Base-by-base conservation (phyloP, 441 rosid genomes). In the Capsella rubella region DNA sequence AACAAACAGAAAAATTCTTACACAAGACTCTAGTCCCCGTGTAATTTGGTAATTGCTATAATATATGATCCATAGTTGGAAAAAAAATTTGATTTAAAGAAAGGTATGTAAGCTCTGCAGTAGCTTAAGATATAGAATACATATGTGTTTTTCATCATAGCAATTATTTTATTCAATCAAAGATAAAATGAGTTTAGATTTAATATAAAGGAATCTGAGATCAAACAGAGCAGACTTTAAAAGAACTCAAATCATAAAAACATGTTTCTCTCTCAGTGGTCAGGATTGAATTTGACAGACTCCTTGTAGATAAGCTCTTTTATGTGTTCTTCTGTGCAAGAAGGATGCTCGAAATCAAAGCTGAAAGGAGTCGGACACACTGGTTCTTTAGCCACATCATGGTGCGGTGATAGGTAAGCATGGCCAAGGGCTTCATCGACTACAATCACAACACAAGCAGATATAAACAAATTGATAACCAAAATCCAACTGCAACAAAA, bases 231-330 rank as follows among this genome's bases (percentile, higher is more conserved):
- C 60, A 14, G 15, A 35, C 21, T 63, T 40, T 10, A 39, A 53
- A 55, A 57, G 9, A 27, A n/a, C 9, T 18, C 53, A 49, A 39
- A 64, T 63, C 67, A 49, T 69, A 37, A 40, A 21, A 70, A 50
- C 57, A 50, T 71, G 50, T 64, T 29, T 49, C 14, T 50, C 28
- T 63, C 69, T 43, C 40, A 59, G 4, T 78, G 71, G 66, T 78
- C 78, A 42, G 97, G 99, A 78, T 95, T 90, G 89, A 90, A 91
- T 70, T 83, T 87, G 59, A 87, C 87, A 16, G 99, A 84, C 80
- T 95, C 99, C 80, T 84, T 89, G 89, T 91, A 89, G 82, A 95
- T 90, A 58, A 91, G 96, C 82, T 93, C 98, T 81, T 95, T 93
- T 73, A 95, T 93, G 78, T 95, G 84, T 80, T 95, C 98, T 79